Evolutionary conservation across 139 green algal genomes (phyloP).

Genomic region (Coelastrella sp.): DNA sequence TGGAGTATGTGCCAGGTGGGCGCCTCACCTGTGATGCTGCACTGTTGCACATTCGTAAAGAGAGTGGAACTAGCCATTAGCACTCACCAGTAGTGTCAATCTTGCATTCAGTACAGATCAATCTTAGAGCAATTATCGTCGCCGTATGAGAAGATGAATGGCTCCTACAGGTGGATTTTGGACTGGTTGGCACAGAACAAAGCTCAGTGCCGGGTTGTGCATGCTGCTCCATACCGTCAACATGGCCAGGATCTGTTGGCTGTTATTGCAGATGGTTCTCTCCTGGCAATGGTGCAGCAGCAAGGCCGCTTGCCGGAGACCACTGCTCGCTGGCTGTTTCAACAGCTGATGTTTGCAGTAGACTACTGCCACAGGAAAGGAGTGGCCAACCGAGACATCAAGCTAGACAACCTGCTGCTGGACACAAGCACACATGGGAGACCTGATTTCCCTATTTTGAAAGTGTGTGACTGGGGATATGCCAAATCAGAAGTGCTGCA

Average conservation of each 20-base stretch:
- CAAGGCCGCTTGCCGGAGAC: conserved; percentile 16
- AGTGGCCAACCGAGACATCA: conserved; percentile 65
- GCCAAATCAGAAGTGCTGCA: conserved; percentile 66
- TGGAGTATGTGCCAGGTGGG: conserved; percentile 93
- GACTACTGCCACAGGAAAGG: conserved; percentile 76
- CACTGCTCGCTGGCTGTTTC: conserved; percentile 75
- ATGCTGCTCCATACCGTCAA: no score
- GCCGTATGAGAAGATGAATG: no score
- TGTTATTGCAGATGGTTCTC: neutral
- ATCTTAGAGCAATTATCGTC: neutral
- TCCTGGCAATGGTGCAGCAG: conserved; percentile 61
- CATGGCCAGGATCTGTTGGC: neutral
- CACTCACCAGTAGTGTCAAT: neutral
- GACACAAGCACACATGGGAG: conserved; percentile 69
- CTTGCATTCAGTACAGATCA: neutral
- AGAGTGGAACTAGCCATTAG: neutral
- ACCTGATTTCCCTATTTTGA: conserved; percentile 80
- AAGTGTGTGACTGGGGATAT: conserved; percentile 97
- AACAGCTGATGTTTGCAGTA: conserved; percentile 75
- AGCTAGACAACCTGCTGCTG: conserved; percentile 43
- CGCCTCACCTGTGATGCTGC: conserved; percentile 55
- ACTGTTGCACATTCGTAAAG: neutral
- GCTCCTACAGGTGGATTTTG: no score
- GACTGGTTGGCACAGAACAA: no score
- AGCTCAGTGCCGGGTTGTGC: no score